phyloP scores from a whole-genome alignment of 1,284 basidiomycete species.

The Pterula multifida region DNA sequence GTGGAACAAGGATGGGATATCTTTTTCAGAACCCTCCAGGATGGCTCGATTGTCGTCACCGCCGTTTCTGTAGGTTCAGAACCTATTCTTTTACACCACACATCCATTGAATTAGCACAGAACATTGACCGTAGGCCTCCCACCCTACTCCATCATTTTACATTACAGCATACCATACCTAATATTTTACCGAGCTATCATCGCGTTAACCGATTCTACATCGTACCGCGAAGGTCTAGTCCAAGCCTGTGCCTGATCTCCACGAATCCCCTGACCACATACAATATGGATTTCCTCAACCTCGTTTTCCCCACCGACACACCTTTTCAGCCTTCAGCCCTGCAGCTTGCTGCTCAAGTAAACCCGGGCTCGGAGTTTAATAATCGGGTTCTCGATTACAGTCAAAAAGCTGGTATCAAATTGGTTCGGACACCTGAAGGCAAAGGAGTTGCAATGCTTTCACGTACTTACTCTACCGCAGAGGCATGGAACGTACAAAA shows the following conservation, averaged over 20 bases:
- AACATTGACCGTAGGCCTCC: slow-evolving; percentile 87
- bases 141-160: slow-evolving; percentile 69
- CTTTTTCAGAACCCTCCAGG: slow-evolving; percentile 58
- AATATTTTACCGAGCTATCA: slow-evolving; percentile 29
- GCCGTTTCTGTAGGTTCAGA: slow-evolving; percentile 55
- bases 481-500: slow-evolving; percentile 50
- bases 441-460: slow-evolving; percentile 36
- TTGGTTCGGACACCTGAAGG: slow-evolving; percentile 72
- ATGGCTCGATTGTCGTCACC: slow-evolving; percentile 61
- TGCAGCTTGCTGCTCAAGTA: neutral
- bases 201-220: slow-evolving; percentile 36
- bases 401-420: slow-evolving; percentile 21
- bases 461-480: slow-evolving; percentile 26
- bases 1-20: slow-evolving; percentile 67
- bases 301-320: slow-evolving; percentile 46
- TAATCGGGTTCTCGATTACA: neutral
- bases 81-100: slow-evolving; percentile 2
- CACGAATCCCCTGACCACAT: slow-evolving; percentile 45
- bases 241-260: slow-evolving; percentile 34
- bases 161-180: slow-evolving; percentile 50
- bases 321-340: neutral
- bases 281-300: slow-evolving; percentile 37
- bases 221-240: slow-evolving; percentile 21
- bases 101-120: slow-evolving; percentile 23
- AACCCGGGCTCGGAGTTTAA: neutral